A percentile compares a stretch with the other conserved stretches of the same genome.
These are phyloP conservation scores for Hypoxylon sp. DNA, from an alignment of 2,329 filamentous ascomycete genomes.

Conservation along the genomic window DNA sequence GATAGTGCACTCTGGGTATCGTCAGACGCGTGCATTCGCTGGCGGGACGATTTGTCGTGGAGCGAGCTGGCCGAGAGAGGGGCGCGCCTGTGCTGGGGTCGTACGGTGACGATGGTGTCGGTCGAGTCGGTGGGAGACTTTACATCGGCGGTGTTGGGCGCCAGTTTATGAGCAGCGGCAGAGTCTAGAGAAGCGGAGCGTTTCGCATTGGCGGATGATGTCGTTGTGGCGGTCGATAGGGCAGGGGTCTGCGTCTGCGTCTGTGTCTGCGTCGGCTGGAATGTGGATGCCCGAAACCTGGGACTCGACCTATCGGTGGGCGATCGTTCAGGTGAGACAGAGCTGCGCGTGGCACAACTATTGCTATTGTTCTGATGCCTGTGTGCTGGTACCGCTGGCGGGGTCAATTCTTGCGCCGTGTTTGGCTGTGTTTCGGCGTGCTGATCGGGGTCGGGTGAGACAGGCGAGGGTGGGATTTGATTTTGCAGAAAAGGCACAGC, in stretches of 20 bases:
- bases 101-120: slow-evolving; percentile 49
- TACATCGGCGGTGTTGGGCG: slow-evolving; percentile 39
- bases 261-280: too few species aligned
- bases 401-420: slow-evolving; percentile 40
- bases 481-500: slow-evolving; percentile 52
- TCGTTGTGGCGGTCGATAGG: slow-evolving; percentile 43
- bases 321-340: slow-evolving; percentile 46
- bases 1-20: slow-evolving; percentile 36
- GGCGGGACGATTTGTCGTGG: slow-evolving; percentile 44
- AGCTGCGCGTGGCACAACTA: slow-evolving; percentile 25
- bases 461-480: slow-evolving; percentile 55
- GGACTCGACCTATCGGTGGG: slow-evolving; percentile 44
- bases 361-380: slow-evolving; percentile 37
- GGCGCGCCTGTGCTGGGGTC: slow-evolving; percentile 54
- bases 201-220: slow-evolving; percentile 49
- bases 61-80: slow-evolving; percentile 55
- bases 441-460: slow-evolving; percentile 53
- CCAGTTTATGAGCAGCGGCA: slow-evolving; percentile 29
- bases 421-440: slow-evolving; percentile 47
- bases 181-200: slow-evolving; percentile 56
- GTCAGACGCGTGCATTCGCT: slow-evolving; percentile 35
- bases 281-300: slow-evolving; percentile 54
- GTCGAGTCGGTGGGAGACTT: slow-evolving; percentile 47
- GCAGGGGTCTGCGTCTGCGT: slow-evolving; percentile 52
- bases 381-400: slow-evolving; percentile 42